Base-by-base conservation (phyloP, 2,329 filamentous ascomycete species). In the Dactylellina drechsleri region DNA sequence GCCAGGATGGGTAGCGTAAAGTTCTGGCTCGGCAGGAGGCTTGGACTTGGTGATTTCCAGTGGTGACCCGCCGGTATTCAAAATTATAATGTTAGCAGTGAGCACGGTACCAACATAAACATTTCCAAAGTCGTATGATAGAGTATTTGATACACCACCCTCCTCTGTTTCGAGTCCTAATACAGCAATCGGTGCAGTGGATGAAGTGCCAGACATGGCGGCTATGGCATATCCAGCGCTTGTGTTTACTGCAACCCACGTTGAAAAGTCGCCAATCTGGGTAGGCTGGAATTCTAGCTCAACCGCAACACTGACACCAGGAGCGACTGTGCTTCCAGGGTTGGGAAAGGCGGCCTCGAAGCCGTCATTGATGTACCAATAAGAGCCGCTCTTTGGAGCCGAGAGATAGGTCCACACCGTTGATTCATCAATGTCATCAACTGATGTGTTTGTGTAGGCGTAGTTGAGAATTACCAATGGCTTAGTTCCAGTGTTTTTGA, bases 401-500 rank as follows among this genome's bases (percentile, higher is more conserved):
- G 56, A n/a, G 2, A 74, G 52, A 3, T 43, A 31, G 8, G 47
- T 67, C 73, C 75, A 82, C 10, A 77, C 28, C 1, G 77, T 66
- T 0, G 12, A 66, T 8, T 77, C 74, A 20, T 80, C 76, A 43
- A 78, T 79, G 10, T 77, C 73, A n/a, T 81, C 78, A 7, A 79
- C 61, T 28, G 76, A 71, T 8, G 79, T 79, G 58, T 79, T 18
- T 75, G 78, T 80, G 79, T 81, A 83, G 4, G 80, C 81, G 41
- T 81, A 80, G 2, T 82, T 82, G 8, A 79, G 73, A 47, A 84
- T 81, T 0, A 79, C 82, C 67, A 84, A 65, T 26, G 79, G 78
- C 40, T 80, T 76, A 13, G 81, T 80, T 16, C 83, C 83, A 31
- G 81, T 76, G 68, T 84, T 84, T 54, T 80, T 79, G 36, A 84